phyloP scores from a whole-genome alignment of 148 eudicot genomes.

The Chenopodium suecicum region DNA sequence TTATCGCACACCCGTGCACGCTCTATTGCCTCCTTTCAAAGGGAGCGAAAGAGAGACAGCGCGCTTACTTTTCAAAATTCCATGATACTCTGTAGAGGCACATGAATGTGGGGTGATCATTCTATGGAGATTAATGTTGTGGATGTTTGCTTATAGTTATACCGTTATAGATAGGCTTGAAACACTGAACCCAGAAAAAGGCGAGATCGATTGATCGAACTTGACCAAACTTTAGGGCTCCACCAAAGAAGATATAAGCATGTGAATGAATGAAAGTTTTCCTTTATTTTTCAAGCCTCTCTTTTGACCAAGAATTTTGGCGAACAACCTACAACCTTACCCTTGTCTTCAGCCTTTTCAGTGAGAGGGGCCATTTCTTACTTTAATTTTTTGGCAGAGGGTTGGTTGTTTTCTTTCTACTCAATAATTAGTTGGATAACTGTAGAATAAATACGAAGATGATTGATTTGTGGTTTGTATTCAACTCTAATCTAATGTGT shows the following conservation, averaged over 20 bases:
- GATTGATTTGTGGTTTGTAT: background rate
- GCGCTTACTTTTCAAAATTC: background rate
- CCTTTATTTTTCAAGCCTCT: background rate
- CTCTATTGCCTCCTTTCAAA: background rate
- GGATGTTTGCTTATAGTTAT: background rate
- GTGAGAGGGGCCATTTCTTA: background rate
- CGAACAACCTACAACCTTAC: background rate
- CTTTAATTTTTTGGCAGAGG: background rate
- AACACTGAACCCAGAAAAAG: conserved; percentile 1
- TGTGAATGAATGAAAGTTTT: background rate
- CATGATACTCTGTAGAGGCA: background rate
- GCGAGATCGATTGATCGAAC: background rate
- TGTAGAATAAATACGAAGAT: background rate
- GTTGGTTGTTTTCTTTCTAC: background rate
- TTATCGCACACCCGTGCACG: background rate
- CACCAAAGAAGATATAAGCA: conserved; percentile 15
- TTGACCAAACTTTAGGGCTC: conserved; percentile 19
- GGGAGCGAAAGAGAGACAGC: background rate
- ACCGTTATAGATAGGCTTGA: background rate
- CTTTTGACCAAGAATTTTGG: background rate
- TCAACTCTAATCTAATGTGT: background rate
- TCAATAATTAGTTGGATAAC: background rate
- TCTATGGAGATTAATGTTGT: background rate
- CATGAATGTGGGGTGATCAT: background rate
- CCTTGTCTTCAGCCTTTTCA: background rate